Evolutionary conservation across 192 early-diverging fungal genomes (phyloP).

Genomic region (Coemansia sp.): DNA sequence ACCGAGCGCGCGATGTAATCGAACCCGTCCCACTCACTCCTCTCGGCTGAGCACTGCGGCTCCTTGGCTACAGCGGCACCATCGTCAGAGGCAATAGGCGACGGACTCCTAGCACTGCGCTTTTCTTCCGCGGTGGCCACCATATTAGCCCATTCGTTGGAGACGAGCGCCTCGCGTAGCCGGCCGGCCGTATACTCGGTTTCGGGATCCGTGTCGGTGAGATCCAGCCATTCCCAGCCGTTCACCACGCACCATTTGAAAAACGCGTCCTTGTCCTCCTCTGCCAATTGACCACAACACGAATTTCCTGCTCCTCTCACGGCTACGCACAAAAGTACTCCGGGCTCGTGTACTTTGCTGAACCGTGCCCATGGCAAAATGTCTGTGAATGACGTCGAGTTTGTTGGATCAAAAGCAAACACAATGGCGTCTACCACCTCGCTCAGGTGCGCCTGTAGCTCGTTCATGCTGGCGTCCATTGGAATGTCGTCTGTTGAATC

Average conservation of each 20-base stretch:
- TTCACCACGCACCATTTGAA: slow-evolving; percentile 33
- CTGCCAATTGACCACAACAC: too few species aligned
- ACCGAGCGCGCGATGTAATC: slow-evolving; percentile 10
- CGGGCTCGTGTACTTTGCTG: slow-evolving; percentile 11
- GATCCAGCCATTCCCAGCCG: slow-evolving; percentile 50
- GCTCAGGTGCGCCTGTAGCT: slow-evolving; percentile 32
- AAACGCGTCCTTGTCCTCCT: slow-evolving; percentile 14
- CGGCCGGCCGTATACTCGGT: slow-evolving; percentile 30
- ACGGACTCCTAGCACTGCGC: too few species aligned
- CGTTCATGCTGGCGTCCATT: slow-evolving; percentile 6
- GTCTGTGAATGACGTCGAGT: slow-evolving; percentile 25
- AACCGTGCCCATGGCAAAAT: slow-evolving; percentile 44
- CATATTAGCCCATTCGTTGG: slow-evolving; percentile 46
- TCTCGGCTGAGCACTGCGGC: not conserved
- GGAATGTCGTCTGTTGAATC: slow-evolving; percentile 3
- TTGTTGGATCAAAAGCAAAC: slow-evolving; percentile 26
- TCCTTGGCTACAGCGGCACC: not conserved
- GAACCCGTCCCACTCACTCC: slow-evolving; percentile 37
- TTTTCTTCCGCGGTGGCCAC: not conserved
- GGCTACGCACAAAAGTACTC: slow-evolving; percentile 32
- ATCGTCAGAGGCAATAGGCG: not conserved
- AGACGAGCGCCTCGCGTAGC: slow-evolving; percentile 30
- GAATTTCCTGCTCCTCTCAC: not conserved
- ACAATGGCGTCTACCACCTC: slow-evolving; percentile 40
- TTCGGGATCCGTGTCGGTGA: slow-evolving; percentile 38